Evolutionary conservation across 257 asterid species (phyloP).

Genomic region (Lycium ferocissimum): DNA sequence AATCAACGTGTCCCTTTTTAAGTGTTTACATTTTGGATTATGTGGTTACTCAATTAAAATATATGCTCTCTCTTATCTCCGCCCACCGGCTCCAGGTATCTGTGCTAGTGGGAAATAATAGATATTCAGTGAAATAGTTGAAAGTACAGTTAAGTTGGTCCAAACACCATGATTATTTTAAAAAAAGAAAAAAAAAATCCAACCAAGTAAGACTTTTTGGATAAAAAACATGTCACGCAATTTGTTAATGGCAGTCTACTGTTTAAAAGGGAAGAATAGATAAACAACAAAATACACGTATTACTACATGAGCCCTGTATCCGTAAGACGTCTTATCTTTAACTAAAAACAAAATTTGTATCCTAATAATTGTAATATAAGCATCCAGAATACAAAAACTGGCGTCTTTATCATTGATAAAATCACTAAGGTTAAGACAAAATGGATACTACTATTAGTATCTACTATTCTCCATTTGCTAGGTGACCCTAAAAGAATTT

Average conservation of each 20-base stretch:
- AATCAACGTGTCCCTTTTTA: not conserved
- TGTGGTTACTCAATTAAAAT: too few relatives aligned
- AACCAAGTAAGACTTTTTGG: not conserved
- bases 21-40: not conserved
- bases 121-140: not conserved
- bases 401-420: conserved; percentile 12
- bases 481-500: not conserved
- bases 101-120: too few relatives aligned
- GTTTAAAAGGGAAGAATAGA: not conserved
- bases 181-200: not conserved
- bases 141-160: not conserved
- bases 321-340: not conserved
- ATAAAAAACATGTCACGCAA: not conserved
- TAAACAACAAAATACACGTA: not conserved
- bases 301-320: not conserved
- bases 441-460: not conserved
- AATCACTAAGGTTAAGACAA: not conserved
- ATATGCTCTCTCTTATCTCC: too few relatives aligned
- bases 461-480: conserved; percentile 16
- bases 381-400: not conserved
- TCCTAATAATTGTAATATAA: not conserved
- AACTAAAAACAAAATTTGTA: conserved; percentile 1
- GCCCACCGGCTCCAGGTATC: too few relatives aligned
- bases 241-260: not conserved
- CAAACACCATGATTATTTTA: not conserved